Percentiles rank a stretch among this genome's conserved stretches.
Conservation (phyloP, 768 basidiomycete species). For the Rhizopogon vesiculosus region DNA sequence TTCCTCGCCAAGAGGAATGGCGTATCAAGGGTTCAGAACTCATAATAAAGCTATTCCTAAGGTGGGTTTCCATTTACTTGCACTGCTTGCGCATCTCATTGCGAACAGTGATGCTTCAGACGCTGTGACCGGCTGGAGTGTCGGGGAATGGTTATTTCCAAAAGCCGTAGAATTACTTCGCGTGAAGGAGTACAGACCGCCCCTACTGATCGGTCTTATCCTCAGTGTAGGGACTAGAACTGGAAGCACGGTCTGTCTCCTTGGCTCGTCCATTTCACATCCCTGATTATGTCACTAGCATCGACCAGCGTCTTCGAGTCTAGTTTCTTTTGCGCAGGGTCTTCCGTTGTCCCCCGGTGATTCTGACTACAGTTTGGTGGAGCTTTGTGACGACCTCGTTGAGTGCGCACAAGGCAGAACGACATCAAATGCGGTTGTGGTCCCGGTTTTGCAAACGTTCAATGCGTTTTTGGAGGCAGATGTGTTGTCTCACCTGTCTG, state of each 20-base stretch:
- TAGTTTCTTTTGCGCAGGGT: slow-evolving; percentile 51
- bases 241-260: slow-evolving; percentile 67
- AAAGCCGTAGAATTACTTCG: slow-evolving; percentile 62
- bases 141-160: slow-evolving; percentile 73
- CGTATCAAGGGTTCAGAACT: slow-evolving; percentile 41
- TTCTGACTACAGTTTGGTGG: slow-evolving; percentile 40
- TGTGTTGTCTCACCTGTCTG: slow-evolving; percentile 44
- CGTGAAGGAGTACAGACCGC: slow-evolving; percentile 54
- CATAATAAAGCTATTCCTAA: slow-evolving; percentile 49
- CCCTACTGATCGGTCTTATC: slow-evolving; percentile 66
- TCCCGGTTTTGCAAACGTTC: slow-evolving; percentile 80
- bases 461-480: slow-evolving; percentile 70
- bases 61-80: slow-evolving; percentile 29
- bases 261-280: slow-evolving; percentile 3
- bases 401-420: slow-evolving; percentile 48
- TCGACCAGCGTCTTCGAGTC: slow-evolving; percentile 57
- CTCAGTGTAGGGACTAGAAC: slow-evolving; percentile 82
- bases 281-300: slow-evolving; percentile 42
- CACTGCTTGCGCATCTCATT: background rate
- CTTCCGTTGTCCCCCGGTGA: slow-evolving; percentile 39
- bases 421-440: slow-evolving; percentile 63
- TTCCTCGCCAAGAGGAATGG: slow-evolving; percentile 43
- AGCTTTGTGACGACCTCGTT: slow-evolving; percentile 57
- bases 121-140: slow-evolving; percentile 51
- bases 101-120: slow-evolving; percentile 28